Percentiles rank a stretch among this genome's conserved stretches.
These are phyloP conservation scores for Aspergillus sp. DNA, from an alignment of 2,329 filamentous ascomycete species.

Conservation along the genomic window DNA sequence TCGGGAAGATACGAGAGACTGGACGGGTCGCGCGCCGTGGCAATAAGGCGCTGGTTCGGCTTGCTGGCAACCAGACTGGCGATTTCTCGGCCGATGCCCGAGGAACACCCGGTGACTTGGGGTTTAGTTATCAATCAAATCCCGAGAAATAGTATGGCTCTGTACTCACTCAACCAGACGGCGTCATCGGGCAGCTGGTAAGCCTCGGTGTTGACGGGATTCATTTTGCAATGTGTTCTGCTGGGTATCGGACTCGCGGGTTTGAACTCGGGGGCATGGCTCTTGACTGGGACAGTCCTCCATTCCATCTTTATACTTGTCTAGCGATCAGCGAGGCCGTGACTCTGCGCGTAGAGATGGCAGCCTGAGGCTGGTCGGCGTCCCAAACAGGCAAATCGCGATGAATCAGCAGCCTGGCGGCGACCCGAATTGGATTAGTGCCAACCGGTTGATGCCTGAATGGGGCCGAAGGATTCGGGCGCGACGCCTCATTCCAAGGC, in stretches of 20 bases:
- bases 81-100: conserved; percentile 48
- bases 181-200: neutral
- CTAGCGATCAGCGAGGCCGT: no score
- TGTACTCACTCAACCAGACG: neutral
- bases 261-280: no score
- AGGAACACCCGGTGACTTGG: conserved; percentile 52
- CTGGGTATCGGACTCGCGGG: neutral
- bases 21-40: conserved; percentile 48
- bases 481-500: no score
- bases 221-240: neutral
- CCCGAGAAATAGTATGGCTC: neutral
- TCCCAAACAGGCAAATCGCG: neutral
- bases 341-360: no score
- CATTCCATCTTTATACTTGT: neutral
- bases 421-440: neutral
- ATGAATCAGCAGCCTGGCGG: neutral
- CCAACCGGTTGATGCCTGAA: no score
- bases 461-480: no score
- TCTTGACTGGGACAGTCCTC: neutral
- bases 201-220: neutral
- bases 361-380: neutral
- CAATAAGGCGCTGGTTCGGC: conserved; percentile 44
- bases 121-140: neutral
- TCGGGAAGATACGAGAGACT: conserved; percentile 45
- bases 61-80: conserved; percentile 38